Base-by-base conservation (phyloP, 78 protist species). In the Speleostelium caveatum region DNA sequence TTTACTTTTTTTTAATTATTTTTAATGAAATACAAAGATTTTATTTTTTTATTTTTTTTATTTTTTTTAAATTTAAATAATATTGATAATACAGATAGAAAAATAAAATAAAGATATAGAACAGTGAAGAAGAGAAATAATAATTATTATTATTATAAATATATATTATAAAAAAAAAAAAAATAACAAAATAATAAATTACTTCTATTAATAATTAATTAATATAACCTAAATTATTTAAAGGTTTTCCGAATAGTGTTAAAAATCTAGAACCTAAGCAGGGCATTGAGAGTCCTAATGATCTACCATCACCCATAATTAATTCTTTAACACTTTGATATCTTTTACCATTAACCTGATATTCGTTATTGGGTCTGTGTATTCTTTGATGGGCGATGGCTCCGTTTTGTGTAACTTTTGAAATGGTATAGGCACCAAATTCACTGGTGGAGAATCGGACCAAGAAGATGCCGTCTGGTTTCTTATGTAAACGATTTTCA, bases 341-440 rank as follows among this genome's bases (percentile, higher is more conserved):
- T 59, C 73, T 85, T 38, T 72, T 73, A 30, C 83, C 68, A 80
- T 76, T 76, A 33, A 93, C 83, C 51, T 68, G 75, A 93, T 61
- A 74, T 42, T 75, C 61, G 19, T 68, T 71, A 24, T 77, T 65
- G 53, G 87, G 86, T 67, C 79, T 59, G 22, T 93, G 91, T 10
- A 93, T 86, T 45, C 95, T 59, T 49, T 93, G 95, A 74, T 93
- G 95, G n/a, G 74, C 42, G 61, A 93, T 75, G 33, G 83, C 93
- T 10, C 86, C 86, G 65, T 61, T 87, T 62, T 68, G 61, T 3
- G 93, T 63, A n/a, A 93, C 92, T 41, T 74, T 85, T 1, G 95
- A 93, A 55, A 93, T 93, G 42, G 95, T 93, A 24, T 75, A 93
- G 14, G 88, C 75, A 49, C 95, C 95, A 33, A 56, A 85, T 39